Base-by-base conservation (phyloP, 176 grass and related monocot genomes). In the Chloris gayana region DNA sequence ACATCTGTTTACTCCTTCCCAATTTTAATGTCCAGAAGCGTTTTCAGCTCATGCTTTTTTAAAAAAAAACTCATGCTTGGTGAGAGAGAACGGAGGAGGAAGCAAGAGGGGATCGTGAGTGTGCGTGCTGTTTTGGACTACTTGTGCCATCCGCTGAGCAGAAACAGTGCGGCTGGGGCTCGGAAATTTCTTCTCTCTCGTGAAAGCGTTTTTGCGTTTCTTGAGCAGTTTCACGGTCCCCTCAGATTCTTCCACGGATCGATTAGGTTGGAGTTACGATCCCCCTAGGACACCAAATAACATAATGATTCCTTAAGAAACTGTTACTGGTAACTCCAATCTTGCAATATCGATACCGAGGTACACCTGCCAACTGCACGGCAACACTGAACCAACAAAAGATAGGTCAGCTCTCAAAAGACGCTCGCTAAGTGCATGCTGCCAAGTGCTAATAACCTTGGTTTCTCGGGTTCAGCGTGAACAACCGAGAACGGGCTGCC, bases 1-100 rank as follows among this genome's bases (percentile, higher is more conserved):
- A 61, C 65, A 44, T 82, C 81, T 89, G 80, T 80, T 78, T 74
- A 63, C 66, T 69, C 73, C 66, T 71, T 81, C 81, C 80, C 45
- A 78, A 65, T 78, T 13, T 42, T 27, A 64, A 57, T 84, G 29
- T 73, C 71, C 80, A 89, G 83, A 14, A 76, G 34, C 41, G 76
- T 73, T 66, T 77, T 37, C 35, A 37, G 3, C 35, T 37, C 35
- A 15, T 33, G 41, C 33, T 77, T 29, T n/a, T n/a, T n/a, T n/a
- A n/a, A n/a, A n/a, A n/a, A n/a, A n/a, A n/a, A n/a, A n/a, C 71
- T 76, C 13, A 15, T 33, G 41, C 33, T 77, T 29, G 69, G 34
- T 62, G 25, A 17, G 12, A 31, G 60, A 63, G 2, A 18, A 5
- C n/a, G 3, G 26, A 56, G 17, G 25, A 49, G 29, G 39, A 58